Conservation (phyloP, 495 filamentous ascomycete species). For the Aspergillus sparsus region DNA sequence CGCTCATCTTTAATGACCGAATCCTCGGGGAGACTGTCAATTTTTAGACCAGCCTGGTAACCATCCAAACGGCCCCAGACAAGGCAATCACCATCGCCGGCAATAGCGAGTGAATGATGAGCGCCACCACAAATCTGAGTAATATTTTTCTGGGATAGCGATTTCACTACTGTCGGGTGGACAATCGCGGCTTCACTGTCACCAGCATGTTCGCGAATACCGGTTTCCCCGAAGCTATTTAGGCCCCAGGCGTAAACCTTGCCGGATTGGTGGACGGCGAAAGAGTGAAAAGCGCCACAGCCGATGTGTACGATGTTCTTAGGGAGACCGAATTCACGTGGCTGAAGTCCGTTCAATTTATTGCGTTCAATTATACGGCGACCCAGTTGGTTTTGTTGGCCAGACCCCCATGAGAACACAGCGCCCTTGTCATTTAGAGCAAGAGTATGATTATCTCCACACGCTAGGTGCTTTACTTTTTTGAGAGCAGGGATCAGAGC, state of each 20-base stretch:
- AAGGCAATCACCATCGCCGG: slow-evolving; percentile 53
- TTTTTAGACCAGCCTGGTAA: slow-evolving; percentile 57
- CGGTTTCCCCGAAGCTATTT: slow-evolving; percentile 84
- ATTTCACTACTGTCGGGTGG: slow-evolving; percentile 59
- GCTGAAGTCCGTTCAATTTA: slow-evolving; percentile 59
- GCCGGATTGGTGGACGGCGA: slow-evolving; percentile 71
- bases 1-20: slow-evolving; percentile 51
- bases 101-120: slow-evolving; percentile 60
- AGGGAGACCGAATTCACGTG: slow-evolving; percentile 68
- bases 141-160: slow-evolving; percentile 52
- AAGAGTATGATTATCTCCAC: slow-evolving; percentile 63
- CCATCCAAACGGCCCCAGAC: slow-evolving; percentile 64
- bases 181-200: slow-evolving; percentile 60
- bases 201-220: slow-evolving; percentile 68
- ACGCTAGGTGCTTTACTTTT: slow-evolving; percentile 56
- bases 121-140: slow-evolving; percentile 54
- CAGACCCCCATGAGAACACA: slow-evolving; percentile 64
- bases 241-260: slow-evolving; percentile 82
- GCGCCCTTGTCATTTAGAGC: slow-evolving; percentile 57
- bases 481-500: slow-evolving; percentile 52
- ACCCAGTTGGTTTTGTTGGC: slow-evolving; percentile 65
- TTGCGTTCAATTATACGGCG: slow-evolving; percentile 60
- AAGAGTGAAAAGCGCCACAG: slow-evolving; percentile 59
- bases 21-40: slow-evolving; percentile 49
- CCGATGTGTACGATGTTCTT: slow-evolving; percentile 56